phyloP scores from a whole-genome alignment of 495 filamentous ascomycete genomes.

The Rhizodiscina lignyota region DNA sequence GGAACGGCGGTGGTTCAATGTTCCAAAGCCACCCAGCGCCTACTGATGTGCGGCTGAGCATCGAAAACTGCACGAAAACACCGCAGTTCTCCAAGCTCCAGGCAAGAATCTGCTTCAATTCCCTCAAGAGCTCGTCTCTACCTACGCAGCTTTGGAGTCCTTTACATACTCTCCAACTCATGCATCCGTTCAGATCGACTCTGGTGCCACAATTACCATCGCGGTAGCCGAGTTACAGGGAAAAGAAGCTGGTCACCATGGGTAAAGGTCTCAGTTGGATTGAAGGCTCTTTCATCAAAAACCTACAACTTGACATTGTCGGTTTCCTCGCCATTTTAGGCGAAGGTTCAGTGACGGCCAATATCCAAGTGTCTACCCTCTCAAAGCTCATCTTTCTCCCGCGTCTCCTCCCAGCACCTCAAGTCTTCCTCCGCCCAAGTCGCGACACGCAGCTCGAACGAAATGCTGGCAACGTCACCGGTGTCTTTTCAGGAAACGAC shows the following conservation, averaged over 20 bases:
- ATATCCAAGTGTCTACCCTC: conserved; percentile 23
- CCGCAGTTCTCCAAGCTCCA: no score
- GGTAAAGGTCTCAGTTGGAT: not conserved
- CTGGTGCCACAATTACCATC: no score
- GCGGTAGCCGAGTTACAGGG: no score
- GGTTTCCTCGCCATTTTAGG: conserved; percentile 26
- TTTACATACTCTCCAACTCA: no score
- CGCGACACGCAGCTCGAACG: conserved; percentile 16
- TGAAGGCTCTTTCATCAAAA: conserved; percentile 1
- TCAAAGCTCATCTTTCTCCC: conserved; percentile 22
- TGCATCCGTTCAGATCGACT: no score
- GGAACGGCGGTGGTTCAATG: no score
- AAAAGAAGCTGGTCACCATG: not conserved
- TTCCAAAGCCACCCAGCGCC: no score
- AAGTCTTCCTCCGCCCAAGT: conserved; percentile 19
- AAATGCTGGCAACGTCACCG: conserved; percentile 14
- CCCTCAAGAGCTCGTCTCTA: no score
- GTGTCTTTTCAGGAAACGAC: conserved; percentile 19
- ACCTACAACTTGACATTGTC: conserved; percentile 24
- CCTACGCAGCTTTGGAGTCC: no score
- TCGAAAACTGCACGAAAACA: no score
- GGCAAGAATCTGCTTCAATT: no score
- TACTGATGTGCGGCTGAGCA: no score
- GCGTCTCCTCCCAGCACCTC: conserved; percentile 22
- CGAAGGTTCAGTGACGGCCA: conserved; percentile 22